Conservation (phyloP, 768 basidiomycete genomes). For the Tricholoma matsutake region DNA sequence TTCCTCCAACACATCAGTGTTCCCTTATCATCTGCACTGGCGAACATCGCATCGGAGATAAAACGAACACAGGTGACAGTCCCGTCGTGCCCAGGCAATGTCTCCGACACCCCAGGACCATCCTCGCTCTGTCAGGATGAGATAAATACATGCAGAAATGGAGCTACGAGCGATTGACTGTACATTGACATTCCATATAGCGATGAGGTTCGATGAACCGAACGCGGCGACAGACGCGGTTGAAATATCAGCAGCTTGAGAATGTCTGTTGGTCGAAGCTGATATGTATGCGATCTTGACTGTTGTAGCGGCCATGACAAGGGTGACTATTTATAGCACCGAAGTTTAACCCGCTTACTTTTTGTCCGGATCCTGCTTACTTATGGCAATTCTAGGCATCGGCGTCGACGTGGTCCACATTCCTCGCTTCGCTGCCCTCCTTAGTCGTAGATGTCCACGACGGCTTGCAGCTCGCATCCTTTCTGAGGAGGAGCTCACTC, state of each 20-base stretch:
- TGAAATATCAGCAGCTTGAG: conserved; percentile 47
- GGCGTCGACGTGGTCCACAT: conserved; percentile 74
- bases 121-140: conserved; percentile 36
- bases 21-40: conserved; percentile 79
- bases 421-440: conserved; percentile 57
- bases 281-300: conserved; percentile 36
- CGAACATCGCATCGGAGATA: conserved; percentile 45
- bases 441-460: conserved; percentile 43
- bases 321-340: neutral
- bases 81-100: conserved; percentile 73
- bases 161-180: conserved; percentile 7
- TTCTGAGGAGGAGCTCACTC: conserved; percentile 43
- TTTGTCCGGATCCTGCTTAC: too few relatives aligned
- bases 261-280: conserved; percentile 46
- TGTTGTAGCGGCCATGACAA: conserved; percentile 26
- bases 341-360: too few relatives aligned
- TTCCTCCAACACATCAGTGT: conserved; percentile 59
- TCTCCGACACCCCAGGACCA: conserved; percentile 58
- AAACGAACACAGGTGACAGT: conserved; percentile 79
- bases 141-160: conserved; percentile 1
- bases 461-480: conserved; percentile 63
- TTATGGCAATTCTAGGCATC: conserved; percentile 67
- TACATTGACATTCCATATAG: conserved; percentile 44
- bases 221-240: conserved; percentile 41
- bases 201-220: conserved; percentile 44